Percentiles rank a stretch among this genome's conserved stretches.
Conservation (phyloP, 73 alveolate species). For the Paramecium bursaria region DNA sequence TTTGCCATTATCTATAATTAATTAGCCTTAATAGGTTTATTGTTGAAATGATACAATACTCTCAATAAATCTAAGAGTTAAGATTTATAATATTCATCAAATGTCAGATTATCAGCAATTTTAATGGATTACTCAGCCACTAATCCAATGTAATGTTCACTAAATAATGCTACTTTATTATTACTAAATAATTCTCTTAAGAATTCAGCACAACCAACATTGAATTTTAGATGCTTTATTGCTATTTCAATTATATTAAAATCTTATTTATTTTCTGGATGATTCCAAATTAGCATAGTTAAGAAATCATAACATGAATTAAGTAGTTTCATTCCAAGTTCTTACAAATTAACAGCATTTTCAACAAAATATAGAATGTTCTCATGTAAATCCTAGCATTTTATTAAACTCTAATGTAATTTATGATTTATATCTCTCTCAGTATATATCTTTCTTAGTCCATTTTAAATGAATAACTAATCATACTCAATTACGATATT, state of each 20-base stretch:
- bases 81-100: slow-evolving; percentile 34
- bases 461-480: neutral
- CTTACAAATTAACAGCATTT: neutral
- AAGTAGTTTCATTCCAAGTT: slow-evolving; percentile 12
- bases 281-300: slow-evolving; percentile 45
- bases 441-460: neutral
- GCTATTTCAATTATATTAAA: neutral
- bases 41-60: slow-evolving; percentile 1
- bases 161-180: slow-evolving; percentile 25
- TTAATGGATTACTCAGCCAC: neutral
- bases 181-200: slow-evolving; percentile 41
- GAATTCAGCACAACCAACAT: slow-evolving; percentile 14
- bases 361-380: slow-evolving; percentile 14
- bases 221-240: neutral
- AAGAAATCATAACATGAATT: slow-evolving; percentile 10
- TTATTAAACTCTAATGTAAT: slow-evolving; percentile 43
- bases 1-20: slow-evolving; percentile 17
- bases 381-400: slow-evolving; percentile 40
- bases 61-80: slow-evolving; percentile 29
- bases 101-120: neutral
- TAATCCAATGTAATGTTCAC: neutral
- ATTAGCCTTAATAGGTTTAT: slow-evolving; percentile 10
- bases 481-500: slow-evolving; percentile 6
- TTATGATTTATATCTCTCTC: slow-evolving; percentile 5
- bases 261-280: slow-evolving; percentile 50